These are phyloP conservation scores for Garcia nutans DNA, from an alignment of 345 rosid genomes.

Conservation along the genomic window DNA sequence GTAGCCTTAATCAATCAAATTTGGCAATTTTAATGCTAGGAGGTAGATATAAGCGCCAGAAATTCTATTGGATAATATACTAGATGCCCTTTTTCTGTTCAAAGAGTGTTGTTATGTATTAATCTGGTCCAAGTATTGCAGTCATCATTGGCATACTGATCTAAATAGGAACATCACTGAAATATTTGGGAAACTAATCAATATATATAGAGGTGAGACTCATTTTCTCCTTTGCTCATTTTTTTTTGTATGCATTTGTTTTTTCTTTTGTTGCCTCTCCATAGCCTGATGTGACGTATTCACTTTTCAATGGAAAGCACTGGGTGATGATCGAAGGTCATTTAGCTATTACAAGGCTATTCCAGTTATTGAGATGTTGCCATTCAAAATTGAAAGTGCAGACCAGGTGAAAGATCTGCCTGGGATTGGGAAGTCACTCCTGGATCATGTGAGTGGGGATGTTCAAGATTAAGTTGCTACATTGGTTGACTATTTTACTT, in stretches of 20 bases:
- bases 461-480: background rate
- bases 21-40: background rate
- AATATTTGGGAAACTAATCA: slow-evolving; percentile 86
- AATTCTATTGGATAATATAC: background rate
- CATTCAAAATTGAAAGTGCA: slow-evolving; percentile 74
- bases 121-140: slow-evolving; percentile 22
- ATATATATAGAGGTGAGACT: slow-evolving; percentile 73
- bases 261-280: background rate
- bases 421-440: slow-evolving; percentile 92
- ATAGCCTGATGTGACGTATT: slow-evolving; percentile 18
- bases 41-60: background rate
- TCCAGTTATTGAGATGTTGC: slow-evolving; percentile 78
- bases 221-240: background rate
- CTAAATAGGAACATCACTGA: slow-evolving; percentile 74
- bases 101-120: slow-evolving; percentile 8
- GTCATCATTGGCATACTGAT: slow-evolving; percentile 54
- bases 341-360: slow-evolving; percentile 95
- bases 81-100: slow-evolving; percentile 7
- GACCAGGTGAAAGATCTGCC: slow-evolving; percentile 82
- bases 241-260: background rate
- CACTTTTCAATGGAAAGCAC: slow-evolving; percentile 44
- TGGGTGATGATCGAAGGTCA: slow-evolving; percentile 94
- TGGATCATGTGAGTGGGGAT: slow-evolving; percentile 76
- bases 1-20: background rate
- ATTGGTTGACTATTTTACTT: slow-evolving; percentile 4